Conservation (phyloP, 352 stramenopile species). For the Globisporangium cederbergense region DNA sequence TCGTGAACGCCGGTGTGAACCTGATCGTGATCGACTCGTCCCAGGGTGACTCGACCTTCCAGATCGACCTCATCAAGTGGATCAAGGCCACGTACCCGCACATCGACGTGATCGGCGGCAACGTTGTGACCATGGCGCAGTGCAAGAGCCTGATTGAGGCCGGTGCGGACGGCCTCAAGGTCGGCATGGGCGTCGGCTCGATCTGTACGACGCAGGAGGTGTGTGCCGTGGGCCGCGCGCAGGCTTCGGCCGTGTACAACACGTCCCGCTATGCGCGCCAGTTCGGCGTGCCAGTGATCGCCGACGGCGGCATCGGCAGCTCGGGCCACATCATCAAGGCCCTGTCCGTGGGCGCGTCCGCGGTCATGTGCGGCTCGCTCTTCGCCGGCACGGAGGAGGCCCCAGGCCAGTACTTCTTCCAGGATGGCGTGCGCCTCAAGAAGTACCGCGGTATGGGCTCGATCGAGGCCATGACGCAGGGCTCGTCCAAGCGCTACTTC, state of each 20-base stretch:
- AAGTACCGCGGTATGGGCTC: constrained; percentile 99
- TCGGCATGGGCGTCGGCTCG: constrained; percentile 99
- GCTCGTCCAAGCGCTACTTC: constrained; percentile 93
- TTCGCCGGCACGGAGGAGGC: constrained; percentile 99
- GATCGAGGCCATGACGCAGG: constrained; percentile 98
- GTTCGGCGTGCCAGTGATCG: constrained; percentile 98
- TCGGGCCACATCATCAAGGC: constrained; percentile 99
- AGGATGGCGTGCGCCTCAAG: constrained; percentile 99
- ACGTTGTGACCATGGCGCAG: constrained; percentile 98
- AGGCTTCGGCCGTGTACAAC: constrained; percentile 99
- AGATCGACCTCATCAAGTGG: constrained; percentile 90
- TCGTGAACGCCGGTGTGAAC: constrained; percentile 96
- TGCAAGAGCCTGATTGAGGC: constrained; percentile 98
- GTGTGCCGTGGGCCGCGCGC: constrained; percentile 96
- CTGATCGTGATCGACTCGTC: constrained; percentile 99
- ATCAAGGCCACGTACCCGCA: constrained; percentile 95
- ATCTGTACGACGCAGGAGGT: constrained; percentile 99
- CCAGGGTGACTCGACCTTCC: constrained; percentile 96
- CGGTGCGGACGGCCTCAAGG: constrained; percentile 98
- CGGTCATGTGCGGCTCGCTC: constrained; percentile 99
- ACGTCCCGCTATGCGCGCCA: constrained; percentile 94
- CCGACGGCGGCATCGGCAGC: constrained; percentile 98
- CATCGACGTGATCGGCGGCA: constrained; percentile 98
- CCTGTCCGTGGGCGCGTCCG: constrained; percentile 95
- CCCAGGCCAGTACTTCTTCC: constrained; percentile 99